Base-by-base conservation (phyloP, 495 filamentous ascomycete genomes). In the Articulospora tetracladia region DNA sequence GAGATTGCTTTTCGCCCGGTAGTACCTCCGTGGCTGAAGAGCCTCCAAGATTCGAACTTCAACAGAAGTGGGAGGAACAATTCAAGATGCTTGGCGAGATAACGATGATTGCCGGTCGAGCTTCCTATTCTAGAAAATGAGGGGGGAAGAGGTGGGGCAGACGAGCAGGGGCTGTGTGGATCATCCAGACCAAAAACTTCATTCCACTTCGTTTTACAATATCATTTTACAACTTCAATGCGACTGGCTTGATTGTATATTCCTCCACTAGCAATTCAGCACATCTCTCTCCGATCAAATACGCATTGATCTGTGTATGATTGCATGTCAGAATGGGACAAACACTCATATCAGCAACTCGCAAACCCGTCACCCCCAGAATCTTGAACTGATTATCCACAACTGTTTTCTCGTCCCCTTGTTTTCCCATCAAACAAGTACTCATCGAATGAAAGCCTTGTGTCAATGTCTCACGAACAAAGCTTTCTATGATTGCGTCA, bases 311-410 rank as follows among this genome's bases (percentile, higher is more conserved):
- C 34, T 46, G 34, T 28, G 58, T 60, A 28, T 60, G 58, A 39
- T 55, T 60, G 24, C 46, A 75, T 10, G 57, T 52, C 58, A 86
- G 57, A n/a, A 88, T 65, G 4, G 86, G 86, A 23, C 86, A 73
- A 48, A 86, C 79, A 63, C 84, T 87, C 72, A 85, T 81, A 73
- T 90, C 87, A 2, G 79, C 83, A 3, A 89, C 76, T 11, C 87
- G 77, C 60, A 90, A 68, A 0, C 72, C 71, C 46, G 83, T 70
- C 20, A 86, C 64, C 0, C 85, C 87, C 6, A 75, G 66, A 0
- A 89, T 75, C 27, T 75, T 73, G 58, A 87, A 85, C 2, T 74
- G 62, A 0, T 36, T 73, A 61, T 89, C 84, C 25, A 89, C 83
- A 7, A 75, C 83, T 7, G 78, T 79, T 30, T 77, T 72, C 3